Base-by-base conservation (phyloP, 345 rosid species). In the Dipteronia dyeriana region DNA sequence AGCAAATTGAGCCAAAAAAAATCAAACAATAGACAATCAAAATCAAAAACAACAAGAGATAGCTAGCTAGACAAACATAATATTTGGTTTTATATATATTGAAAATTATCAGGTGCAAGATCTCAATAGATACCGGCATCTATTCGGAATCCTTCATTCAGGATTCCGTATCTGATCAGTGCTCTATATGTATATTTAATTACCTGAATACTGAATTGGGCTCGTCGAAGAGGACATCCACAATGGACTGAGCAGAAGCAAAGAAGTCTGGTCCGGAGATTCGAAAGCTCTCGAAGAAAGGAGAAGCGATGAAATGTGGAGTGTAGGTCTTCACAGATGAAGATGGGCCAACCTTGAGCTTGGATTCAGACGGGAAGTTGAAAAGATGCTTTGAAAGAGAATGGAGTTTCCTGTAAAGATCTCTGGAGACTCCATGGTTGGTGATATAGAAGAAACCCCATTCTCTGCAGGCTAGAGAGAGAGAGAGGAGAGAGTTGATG, bases 401-500 rank as follows among this genome's bases (percentile, higher is more conserved):
- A 51, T 66, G 61, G 12, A 78, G 62, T 73, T 67, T 73, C 60
- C 34, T 45, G 68, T 23, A 78, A 56, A 78, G 73, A 66, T 73
- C 17, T 23, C 26, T 73, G 77, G 73, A 73, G 26, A 78, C 25
- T 51, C 81, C 81, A 53, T 73, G 81, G 63, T 73, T 78, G 25
- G 75, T 70, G 43, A 77, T 77, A 47, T 71, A 73, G 54, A 77
- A 77, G 70, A 77, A 71, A 63, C 81, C 81, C 81, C 77, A 78
- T 56, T 78, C 73, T 73, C 43, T 66, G 81, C 81, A 78, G 60
- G 77, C 81, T 23, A 4, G 14, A 57, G 72, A 56, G 39, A 78
- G n/a, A 73, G 31, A n/a, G 81, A 29, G 14, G 77, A 66, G 17
- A 78, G 67, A 10, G 61, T 12, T 25, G 77, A 54, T 26, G 77